Evolutionary conservation across 495 filamentous ascomycete genomes (phyloP), one percentile per base, ranked within the genome.

Genomic region (Aspergillus asperescens): DNA sequence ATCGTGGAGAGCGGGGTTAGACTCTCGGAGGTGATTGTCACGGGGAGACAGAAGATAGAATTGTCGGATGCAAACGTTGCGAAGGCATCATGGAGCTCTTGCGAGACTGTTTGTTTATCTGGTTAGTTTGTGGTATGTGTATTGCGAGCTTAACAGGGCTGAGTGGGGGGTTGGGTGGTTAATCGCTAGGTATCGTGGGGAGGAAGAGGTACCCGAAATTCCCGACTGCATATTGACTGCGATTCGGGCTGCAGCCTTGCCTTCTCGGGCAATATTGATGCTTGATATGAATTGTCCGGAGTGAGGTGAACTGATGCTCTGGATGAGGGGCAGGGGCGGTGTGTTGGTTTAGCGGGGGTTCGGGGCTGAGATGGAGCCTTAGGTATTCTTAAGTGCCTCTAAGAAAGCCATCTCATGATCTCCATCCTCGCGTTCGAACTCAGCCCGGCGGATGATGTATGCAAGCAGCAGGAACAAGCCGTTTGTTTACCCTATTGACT

Each of bases 81-180:
- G 80, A 98, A 96, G 57, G 88, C 78, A 65, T 82, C 71, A 62
- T 87, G 84, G 53, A 98, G 89, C 74, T 95, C 90, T 65, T 81
- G 66, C 50, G 93, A 95, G 61, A 89, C 91, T 92, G 65, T 7
- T 53, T 52, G 23, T 61, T 12, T 12, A 31, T 12, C 29, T 3
- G 7, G 13, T 35, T 58, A 62, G 51, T 43, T 39, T 24, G 23
- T 15, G 25, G 31, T 15, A 35, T 15, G 16, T 8, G 5, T 12
- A 32, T 7, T 32, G 5, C n/a, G n/a, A 15, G 32, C 5, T 12
- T 35, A n/a, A 4, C 9, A 12, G 32, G 32, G 32, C 32, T 35
- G 2, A 10, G 13, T 35, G 15, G 13, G n/a, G 32, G 5, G 9
- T 35, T 10, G 32, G 32, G 32, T 5, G 29, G 13, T 8, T 15